A percentile compares a stretch with the other conserved stretches of the same genome.
Evolutionary conservation across 164 flowering plant genomes (phyloP).

Genomic region (Saururus chinensis): DNA sequence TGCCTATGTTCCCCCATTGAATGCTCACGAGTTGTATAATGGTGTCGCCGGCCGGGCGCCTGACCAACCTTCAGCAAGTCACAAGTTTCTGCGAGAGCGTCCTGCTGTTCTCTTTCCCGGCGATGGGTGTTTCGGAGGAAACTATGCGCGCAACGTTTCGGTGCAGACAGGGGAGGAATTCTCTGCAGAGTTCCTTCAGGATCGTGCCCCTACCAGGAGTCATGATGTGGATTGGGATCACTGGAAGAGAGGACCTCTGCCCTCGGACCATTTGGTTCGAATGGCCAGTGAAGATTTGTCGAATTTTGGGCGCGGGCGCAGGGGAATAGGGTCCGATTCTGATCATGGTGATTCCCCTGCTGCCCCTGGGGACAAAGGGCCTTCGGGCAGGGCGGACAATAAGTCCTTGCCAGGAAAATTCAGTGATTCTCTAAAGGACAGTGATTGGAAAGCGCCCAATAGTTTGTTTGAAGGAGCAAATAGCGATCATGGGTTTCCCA

Average conservation of each 20-base stretch:
- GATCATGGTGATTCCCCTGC: conserved; percentile 15
- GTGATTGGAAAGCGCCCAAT: conserved; percentile 12
- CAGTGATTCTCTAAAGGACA: conserved; percentile 17
- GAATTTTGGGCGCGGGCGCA: conserved; percentile 42
- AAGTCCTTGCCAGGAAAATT: no score
- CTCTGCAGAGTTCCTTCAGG: conserved; percentile 47
- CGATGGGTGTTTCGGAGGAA: neutral
- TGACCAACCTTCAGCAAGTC: no score
- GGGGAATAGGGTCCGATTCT: conserved; percentile 24
- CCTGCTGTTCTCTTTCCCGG: no score
- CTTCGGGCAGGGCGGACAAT: conserved; percentile 15
- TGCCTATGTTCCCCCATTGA: no score
- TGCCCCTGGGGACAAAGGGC: conserved; percentile 1
- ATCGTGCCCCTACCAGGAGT: conserved; percentile 28
- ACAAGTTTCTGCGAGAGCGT: no score
- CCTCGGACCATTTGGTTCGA: conserved; percentile 13
- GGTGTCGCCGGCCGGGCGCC: no score
- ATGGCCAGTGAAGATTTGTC: conserved; percentile 35
- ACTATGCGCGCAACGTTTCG: conserved; percentile 33
- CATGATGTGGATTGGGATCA: conserved; percentile 11
- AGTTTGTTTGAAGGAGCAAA: conserved; percentile 15
- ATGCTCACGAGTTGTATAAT: no score
- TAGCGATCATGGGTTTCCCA: conserved; percentile 15
- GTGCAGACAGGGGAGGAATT: conserved; percentile 83
- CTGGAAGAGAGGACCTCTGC: conserved; percentile 14